These are phyloP conservation scores for Arthonia radiata DNA, from an alignment of 495 filamentous ascomycete species.

Conservation along the genomic window DNA sequence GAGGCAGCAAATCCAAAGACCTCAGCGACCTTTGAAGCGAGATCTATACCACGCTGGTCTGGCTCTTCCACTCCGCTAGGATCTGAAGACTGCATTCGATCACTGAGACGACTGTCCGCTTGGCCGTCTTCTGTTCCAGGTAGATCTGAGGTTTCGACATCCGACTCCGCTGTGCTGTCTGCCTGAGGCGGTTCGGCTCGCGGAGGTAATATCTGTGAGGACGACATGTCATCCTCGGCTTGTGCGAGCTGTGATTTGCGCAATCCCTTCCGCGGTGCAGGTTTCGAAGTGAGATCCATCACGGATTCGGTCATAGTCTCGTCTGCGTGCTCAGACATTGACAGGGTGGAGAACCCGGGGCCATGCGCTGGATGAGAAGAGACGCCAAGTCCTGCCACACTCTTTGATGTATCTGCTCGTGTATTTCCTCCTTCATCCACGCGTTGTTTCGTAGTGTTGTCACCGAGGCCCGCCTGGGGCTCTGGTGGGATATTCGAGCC, in stretches of 20 bases:
- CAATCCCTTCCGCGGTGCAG: slow-evolving; percentile 11
- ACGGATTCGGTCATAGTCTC: slow-evolving; percentile 33
- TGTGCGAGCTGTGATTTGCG: slow-evolving; percentile 3
- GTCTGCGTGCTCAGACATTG: slow-evolving; percentile 32
- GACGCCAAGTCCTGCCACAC: slow-evolving; percentile 3
- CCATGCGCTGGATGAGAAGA: not conserved
- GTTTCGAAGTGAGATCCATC: slow-evolving; percentile 23
- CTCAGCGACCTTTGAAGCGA: not conserved
- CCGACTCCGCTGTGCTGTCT: too few relatives aligned
- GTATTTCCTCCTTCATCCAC: slow-evolving; percentile 21
- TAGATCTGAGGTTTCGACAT: slow-evolving; percentile 4
- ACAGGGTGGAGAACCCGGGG: slow-evolving; percentile 2
- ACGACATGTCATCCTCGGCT: slow-evolving; percentile 9
- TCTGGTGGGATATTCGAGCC: slow-evolving; percentile 58
- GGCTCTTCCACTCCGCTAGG: slow-evolving; percentile 32
- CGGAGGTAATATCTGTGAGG: slow-evolving; percentile 14
- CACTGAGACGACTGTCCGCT: slow-evolving; percentile 34
- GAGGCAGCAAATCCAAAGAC: slow-evolving; percentile 61
- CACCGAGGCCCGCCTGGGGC: slow-evolving; percentile 60
- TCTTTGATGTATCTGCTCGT: slow-evolving; percentile 4
- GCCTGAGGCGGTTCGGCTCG: too few relatives aligned
- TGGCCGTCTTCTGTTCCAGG: slow-evolving; percentile 11
- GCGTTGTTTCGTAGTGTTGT: too few relatives aligned
- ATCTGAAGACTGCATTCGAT: slow-evolving; percentile 69
- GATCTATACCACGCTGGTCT: not conserved